Percentiles rank a stretch among this genome's conserved stretches.
Evolutionary conservation across 2,329 filamentous ascomycete genomes (phyloP).

Genomic region (Xylaria sp.): DNA sequence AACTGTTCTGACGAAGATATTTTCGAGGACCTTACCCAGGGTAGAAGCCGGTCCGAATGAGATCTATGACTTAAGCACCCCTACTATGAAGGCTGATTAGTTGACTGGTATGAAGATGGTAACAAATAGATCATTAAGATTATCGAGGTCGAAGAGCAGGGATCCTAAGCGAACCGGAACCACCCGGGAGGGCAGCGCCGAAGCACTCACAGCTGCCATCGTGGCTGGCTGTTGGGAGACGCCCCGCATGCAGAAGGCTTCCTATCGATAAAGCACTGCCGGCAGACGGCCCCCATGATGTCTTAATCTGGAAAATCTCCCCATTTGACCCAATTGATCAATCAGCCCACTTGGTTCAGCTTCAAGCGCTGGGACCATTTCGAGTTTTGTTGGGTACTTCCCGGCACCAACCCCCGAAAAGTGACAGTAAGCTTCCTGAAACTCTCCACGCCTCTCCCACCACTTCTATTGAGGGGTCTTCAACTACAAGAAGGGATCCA

Average conservation of each 20-base stretch:
- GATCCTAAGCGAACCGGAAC: background rate
- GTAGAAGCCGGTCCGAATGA: too few relatives aligned
- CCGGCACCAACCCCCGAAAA: constrained; percentile 1
- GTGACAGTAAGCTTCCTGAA: constrained; percentile 14
- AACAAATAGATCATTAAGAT: background rate
- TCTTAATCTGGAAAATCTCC: background rate
- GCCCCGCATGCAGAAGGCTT: background rate
- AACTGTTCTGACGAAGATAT: too few relatives aligned
- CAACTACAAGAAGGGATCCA: constrained; percentile 2
- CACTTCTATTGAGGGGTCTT: background rate
- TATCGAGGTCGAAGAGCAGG: background rate
- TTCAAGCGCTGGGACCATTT: constrained; percentile 13
- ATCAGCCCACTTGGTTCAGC: constrained; percentile 18
- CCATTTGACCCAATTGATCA: constrained; percentile 1
- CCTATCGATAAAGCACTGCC: background rate
- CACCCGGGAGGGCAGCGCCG: background rate
- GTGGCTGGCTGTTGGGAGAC: background rate
- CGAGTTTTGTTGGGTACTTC: constrained; percentile 21
- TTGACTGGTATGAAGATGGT: background rate
- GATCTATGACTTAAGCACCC: too few relatives aligned
- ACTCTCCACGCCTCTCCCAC: constrained; percentile 3
- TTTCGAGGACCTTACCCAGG: too few relatives aligned
- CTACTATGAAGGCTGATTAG: too few relatives aligned
- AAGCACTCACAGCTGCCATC: background rate
- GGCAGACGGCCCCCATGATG: background rate